Evolutionary conservation across 768 basidiomycete species (phyloP).

Genomic region (Lactarius hengduanensis): DNA sequence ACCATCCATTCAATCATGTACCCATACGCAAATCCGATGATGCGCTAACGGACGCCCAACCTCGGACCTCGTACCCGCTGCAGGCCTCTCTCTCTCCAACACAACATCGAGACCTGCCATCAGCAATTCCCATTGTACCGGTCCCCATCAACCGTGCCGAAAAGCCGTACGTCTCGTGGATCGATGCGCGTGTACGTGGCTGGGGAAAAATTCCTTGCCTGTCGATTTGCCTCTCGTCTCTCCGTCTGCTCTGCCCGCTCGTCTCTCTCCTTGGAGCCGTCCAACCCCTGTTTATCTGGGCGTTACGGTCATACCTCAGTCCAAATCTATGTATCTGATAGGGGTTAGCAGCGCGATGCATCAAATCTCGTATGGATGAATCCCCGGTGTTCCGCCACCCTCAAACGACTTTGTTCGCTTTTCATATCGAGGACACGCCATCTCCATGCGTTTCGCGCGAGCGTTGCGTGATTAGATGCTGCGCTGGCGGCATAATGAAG

Average conservation of each 20-base stretch:
- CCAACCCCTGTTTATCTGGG: not conserved
- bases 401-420: not conserved
- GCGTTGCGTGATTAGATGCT: slow-evolving; percentile 3
- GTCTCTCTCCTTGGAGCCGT: not conserved
- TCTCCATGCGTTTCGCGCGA: slow-evolving; percentile 5
- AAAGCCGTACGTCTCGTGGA: not conserved
- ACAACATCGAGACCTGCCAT: not conserved
- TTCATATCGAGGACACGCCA: slow-evolving; percentile 9
- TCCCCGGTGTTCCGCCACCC: not conserved
- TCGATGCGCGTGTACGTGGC: not conserved
- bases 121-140: not conserved
- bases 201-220: not conserved
- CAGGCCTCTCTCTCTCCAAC: not conserved
- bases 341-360: not conserved
- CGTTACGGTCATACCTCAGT: not conserved
- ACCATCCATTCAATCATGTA: slow-evolving; percentile 2
- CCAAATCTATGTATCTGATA: not conserved
- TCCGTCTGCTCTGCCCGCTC: too few species aligned
- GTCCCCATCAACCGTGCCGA: not conserved
- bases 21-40: slow-evolving; percentile 16
- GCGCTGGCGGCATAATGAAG: slow-evolving; percentile 1
- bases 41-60: not conserved
- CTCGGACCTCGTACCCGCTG: not conserved
- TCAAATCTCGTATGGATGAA: not conserved
- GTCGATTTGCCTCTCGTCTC: not conserved